Conservation (phyloP, 1,284 basidiomycete species). For the Rhodofomes roseus region DNA sequence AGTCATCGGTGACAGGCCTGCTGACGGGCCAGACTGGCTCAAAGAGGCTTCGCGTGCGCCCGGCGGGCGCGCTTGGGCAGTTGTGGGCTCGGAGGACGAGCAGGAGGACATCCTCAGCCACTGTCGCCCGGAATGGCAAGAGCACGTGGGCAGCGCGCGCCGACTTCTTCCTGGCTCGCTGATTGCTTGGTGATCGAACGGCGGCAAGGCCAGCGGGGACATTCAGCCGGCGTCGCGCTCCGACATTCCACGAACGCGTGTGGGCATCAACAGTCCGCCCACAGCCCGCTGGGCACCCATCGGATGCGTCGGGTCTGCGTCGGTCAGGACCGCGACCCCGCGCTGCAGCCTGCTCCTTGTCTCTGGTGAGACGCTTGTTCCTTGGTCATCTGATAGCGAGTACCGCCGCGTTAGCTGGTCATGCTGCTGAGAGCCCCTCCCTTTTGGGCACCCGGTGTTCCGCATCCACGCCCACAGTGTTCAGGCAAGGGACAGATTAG, state of each 20-base stretch:
- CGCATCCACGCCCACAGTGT: background rate
- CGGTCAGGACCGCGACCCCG: background rate
- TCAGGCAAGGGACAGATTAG: background rate
- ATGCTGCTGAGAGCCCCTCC: background rate
- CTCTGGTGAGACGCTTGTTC: background rate
- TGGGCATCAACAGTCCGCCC: background rate
- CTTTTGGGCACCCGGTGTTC: background rate
- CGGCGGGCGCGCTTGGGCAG: background rate
- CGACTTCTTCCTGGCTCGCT: conserved; percentile 5
- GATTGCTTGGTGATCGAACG: background rate
- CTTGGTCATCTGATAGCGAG: conserved; percentile 7
- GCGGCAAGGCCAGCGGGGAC: background rate
- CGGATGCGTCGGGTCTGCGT: background rate
- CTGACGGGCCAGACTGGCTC: background rate
- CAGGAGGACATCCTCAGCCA: background rate
- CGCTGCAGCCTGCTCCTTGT: background rate
- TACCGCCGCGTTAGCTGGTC: background rate
- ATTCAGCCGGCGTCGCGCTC: conserved; percentile 1
- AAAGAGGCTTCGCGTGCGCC: background rate
- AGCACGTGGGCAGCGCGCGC: conserved; percentile 7
- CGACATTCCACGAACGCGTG: conserved; percentile 7
- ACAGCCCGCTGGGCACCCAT: background rate
- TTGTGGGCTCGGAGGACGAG: background rate
- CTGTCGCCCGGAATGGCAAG: background rate
- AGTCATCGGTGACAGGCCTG: background rate